A percentile compares a stretch with the other conserved stretches of the same genome.
Evolutionary conservation across 2,329 filamentous ascomycete species (phyloP).

Genomic region (Daldinia sp.): DNA sequence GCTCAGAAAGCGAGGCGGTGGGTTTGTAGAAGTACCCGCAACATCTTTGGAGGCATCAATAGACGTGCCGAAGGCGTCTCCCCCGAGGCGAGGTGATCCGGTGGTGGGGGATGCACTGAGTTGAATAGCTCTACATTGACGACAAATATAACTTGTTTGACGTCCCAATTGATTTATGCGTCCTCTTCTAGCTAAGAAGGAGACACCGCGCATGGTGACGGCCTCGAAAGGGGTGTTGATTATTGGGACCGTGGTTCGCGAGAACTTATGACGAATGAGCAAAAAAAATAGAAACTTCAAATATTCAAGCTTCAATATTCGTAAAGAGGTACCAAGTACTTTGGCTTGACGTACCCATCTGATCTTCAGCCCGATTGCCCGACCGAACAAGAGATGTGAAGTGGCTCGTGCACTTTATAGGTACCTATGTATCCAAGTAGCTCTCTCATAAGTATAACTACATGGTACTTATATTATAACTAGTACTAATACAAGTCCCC

Average conservation of each 20-base stretch:
- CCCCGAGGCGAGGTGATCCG: conserved; percentile 58
- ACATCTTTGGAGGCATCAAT: conserved; percentile 56
- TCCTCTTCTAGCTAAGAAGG: conserved; percentile 40
- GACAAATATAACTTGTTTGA: conserved; percentile 54
- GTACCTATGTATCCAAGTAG: neutral
- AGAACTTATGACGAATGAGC: conserved; percentile 24
- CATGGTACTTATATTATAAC: no score
- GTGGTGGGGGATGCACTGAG: conserved; percentile 69
- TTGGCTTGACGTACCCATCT: neutral
- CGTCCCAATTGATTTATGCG: conserved; percentile 36
- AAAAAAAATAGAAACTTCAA: conserved; percentile 9
- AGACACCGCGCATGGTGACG: conserved; percentile 44
- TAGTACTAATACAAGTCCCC: no score
- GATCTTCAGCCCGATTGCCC: neutral
- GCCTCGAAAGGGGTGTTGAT: conserved; percentile 1
- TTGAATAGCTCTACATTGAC: conserved; percentile 67
- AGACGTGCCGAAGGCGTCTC: conserved; percentile 64
- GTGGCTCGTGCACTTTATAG: neutral
- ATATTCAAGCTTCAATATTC: neutral
- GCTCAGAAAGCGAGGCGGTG: neutral
- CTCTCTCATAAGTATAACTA: neutral
- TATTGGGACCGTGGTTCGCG: conserved; percentile 7
- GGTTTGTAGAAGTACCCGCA: conserved; percentile 54
- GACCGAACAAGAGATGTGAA: no score
- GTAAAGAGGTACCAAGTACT: no score